Base-by-base conservation (phyloP, 306 rosid genomes). In the Sphenostylis stenocarpa region DNA sequence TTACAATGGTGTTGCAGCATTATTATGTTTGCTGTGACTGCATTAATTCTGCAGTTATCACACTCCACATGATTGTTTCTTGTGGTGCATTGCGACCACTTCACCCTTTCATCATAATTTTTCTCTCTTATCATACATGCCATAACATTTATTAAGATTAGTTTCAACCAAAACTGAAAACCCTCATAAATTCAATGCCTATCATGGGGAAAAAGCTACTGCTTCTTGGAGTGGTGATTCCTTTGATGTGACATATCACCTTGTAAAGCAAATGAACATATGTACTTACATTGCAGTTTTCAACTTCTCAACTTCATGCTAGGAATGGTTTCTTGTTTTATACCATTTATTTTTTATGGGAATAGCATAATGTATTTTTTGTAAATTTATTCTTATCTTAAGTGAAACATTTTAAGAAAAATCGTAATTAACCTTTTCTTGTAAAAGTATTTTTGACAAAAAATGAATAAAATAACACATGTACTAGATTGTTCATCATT, bases 141-240 rank as follows among this genome's bases (percentile, higher is more conserved):
- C 23, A 7, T 19, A 6, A 60, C 24, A 43, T 44, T 75, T 33
- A 33, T 75, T 16, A 75, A 19, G 4, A 62, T 61, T 47, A 60
- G 71, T 47, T 61, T 23, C 62, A 62, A 62, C 79, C 61, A 33
- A 33, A 62, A 62, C 23, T 47, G 49, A 20, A 29, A 62, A 31
- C 24, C 24, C 26, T 20, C 8, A 16, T 21, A 48, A 43, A 75
- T 31, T 73, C 58, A 47, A 31, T 62, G n/a, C 31, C 60, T 47
- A 17, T 58, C 45, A 43, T 2, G 4, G 44, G 11, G 49, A 24
- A 45, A 45, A 29, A 19, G 11, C n/a, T 19, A 14, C 48, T 61
- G 31, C 6, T 45, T 45, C 60, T 44, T n/a, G 48, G 31, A 60
- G 23, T 17, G 21, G 34, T 29, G 19, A 26, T 55, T 16, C 67